Conservation (phyloP, 2,329 filamentous ascomycete genomes). For the Colletotrichum sublineola region DNA sequence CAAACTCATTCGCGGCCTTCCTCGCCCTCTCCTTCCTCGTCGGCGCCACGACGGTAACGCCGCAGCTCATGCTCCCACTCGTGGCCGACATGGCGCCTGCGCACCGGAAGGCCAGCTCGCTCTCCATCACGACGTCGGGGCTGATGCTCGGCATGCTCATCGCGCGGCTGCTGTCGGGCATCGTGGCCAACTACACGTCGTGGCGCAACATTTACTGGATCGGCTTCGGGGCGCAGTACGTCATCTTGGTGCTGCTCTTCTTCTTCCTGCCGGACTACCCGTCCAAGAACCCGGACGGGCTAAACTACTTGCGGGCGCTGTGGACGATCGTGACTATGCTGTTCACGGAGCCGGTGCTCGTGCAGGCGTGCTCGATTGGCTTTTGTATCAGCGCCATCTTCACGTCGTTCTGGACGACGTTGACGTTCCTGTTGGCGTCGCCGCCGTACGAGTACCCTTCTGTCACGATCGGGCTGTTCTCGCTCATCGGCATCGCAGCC, state of each 20-base stretch:
- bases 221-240: constrained; percentile 77
- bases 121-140: constrained; percentile 82
- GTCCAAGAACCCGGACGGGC: constrained; percentile 73
- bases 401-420: constrained; percentile 71
- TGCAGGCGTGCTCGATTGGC: constrained; percentile 76
- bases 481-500: constrained; percentile 79
- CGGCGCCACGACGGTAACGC: constrained; percentile 84
- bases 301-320: constrained; percentile 76
- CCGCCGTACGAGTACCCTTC: constrained; percentile 77
- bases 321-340: constrained; percentile 75
- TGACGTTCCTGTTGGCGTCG: constrained; percentile 82
- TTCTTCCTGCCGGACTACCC: constrained; percentile 87
- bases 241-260: constrained; percentile 75
- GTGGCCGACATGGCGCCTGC: constrained; percentile 83
- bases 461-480: constrained; percentile 81
- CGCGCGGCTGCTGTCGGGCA: constrained; percentile 80
- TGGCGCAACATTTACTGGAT: constrained; percentile 88
- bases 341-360: constrained; percentile 74
- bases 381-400: constrained; percentile 69
- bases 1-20: constrained; percentile 74
- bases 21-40: constrained; percentile 78
- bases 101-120: constrained; percentile 74
- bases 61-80: constrained; percentile 83
- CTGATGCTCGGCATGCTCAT: constrained; percentile 82
- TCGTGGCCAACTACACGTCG: constrained; percentile 78